Base-by-base conservation (phyloP, 2,329 filamentous ascomycete genomes). In the Tolypocladium capitatum region DNA sequence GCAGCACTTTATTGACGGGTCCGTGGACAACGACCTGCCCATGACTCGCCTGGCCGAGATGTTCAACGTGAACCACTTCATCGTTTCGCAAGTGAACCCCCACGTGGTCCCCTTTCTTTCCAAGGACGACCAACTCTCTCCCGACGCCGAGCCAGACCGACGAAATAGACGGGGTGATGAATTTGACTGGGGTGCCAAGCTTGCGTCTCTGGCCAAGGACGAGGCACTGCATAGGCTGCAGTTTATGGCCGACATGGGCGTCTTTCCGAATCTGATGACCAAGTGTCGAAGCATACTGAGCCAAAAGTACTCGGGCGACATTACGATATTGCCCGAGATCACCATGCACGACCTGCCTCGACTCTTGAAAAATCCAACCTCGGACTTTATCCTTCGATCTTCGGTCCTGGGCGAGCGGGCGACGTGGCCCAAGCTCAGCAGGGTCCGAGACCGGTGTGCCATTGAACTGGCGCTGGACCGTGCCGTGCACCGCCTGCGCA, bases 31-130 rank as follows among this genome's bases (percentile, higher is more conserved):
- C 50, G 91, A 97, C 63, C 71, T 97, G 3, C 91, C 91, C 2
- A 94, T 94, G 80, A 88, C 84, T 20, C 80, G 87, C 2, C 72
- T 97, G 16, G 82, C 89, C 1, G 89, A 95, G 60, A 90, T 96
- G 84, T 95, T 96, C 71, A 95, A 96, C 59, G 90, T 96, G 61
- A 96, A 96, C 59, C 91, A 96, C 62, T 96, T 96, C 60, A 96
- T 97, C 55, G 91, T 96, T 18, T 95, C 89, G 0, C 91, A 97
- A 62, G 89, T 96, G 45, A 97, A 97, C 58, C 91, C 91, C 0
- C 91, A 97, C 57, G 86, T 96, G 9, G 80, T 94, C 0, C 87
- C 88, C 0, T 95, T 97, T 58, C 69, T 96, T 16, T 73, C 78
- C 16, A 85, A 82, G 54, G 86, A 94, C 49, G 84, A 88, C 51